These are phyloP conservation scores for Rhytidhysteron rufulum DNA, from an alignment of 2,329 filamentous ascomycete species.

Conservation along the genomic window DNA sequence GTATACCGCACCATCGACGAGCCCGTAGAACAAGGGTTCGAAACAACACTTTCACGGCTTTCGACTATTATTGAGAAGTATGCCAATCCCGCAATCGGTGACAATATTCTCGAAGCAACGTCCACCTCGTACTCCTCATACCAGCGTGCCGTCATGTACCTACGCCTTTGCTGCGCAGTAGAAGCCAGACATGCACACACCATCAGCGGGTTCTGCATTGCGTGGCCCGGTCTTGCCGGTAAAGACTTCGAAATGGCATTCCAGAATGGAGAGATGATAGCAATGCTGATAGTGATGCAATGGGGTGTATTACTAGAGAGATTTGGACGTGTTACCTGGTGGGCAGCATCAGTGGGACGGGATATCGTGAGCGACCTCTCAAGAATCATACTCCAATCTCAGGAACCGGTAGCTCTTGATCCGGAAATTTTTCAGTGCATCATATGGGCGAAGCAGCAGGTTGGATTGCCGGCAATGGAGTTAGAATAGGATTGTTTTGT, in stretches of 20 bases:
- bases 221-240: background rate
- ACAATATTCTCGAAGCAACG: constrained; percentile 1
- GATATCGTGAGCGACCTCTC: background rate
- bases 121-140: background rate
- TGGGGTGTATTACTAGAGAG: background rate
- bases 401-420: background rate
- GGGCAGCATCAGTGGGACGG: background rate
- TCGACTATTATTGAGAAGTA: background rate
- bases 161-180: background rate
- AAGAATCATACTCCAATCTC: background rate
- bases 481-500: too few relatives aligned
- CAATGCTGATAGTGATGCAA: background rate
- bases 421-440: background rate
- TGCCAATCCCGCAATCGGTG: background rate
- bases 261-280: background rate
- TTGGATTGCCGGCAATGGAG: background rate
- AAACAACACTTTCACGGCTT: background rate
- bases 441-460: background rate
- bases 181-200: background rate
- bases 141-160: background rate
- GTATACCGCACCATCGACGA: too few relatives aligned
- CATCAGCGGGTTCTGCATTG: background rate
- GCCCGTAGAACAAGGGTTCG: background rate
- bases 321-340: background rate
- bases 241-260: background rate